Evolutionary conservation across 352 stramenopile species (phyloP).

Genomic region (Phytophthora rubi): DNA sequence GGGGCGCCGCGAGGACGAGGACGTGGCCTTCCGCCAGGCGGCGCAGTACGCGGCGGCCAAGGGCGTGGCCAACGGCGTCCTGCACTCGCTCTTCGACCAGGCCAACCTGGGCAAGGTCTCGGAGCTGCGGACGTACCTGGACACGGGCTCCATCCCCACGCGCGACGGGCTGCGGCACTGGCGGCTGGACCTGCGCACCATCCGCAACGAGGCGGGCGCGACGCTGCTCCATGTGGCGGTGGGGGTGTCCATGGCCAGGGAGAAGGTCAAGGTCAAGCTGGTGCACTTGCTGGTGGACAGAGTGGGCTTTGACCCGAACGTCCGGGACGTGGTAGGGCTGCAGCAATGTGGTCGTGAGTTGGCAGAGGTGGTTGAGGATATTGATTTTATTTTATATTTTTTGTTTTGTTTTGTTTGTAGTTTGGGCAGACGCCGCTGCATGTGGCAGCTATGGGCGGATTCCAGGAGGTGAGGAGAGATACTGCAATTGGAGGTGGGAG

Average conservation of each 20-base stretch:
- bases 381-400: neutral
- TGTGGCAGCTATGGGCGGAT: slow-evolving; percentile 73
- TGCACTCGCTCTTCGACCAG: slow-evolving; percentile 83
- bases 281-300: slow-evolving; percentile 69
- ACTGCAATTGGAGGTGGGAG: neutral
- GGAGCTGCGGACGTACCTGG: slow-evolving; percentile 61
- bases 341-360: neutral
- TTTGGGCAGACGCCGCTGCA: slow-evolving; percentile 80
- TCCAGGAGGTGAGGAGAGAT: slow-evolving; percentile 44
- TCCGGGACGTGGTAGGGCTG: slow-evolving; percentile 57
- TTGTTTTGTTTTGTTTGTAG: slow-evolving; percentile 30
- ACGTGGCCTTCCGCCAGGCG: slow-evolving; percentile 63
- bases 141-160: slow-evolving; percentile 80
- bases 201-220: slow-evolving; percentile 72
- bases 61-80: slow-evolving; percentile 71
- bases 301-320: slow-evolving; percentile 78
- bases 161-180: slow-evolving; percentile 80
- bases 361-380: neutral
- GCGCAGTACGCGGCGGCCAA: slow-evolving; percentile 72
- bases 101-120: slow-evolving; percentile 60
- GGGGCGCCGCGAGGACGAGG: slow-evolving; percentile 65
- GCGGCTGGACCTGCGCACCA: slow-evolving; percentile 56
- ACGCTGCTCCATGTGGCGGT: slow-evolving; percentile 76
- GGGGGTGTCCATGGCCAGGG: slow-evolving; percentile 65
- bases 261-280: slow-evolving; percentile 74